phyloP scores from a whole-genome alignment of 176 grass and related monocot species.

The Aegilops speltoides region DNA sequence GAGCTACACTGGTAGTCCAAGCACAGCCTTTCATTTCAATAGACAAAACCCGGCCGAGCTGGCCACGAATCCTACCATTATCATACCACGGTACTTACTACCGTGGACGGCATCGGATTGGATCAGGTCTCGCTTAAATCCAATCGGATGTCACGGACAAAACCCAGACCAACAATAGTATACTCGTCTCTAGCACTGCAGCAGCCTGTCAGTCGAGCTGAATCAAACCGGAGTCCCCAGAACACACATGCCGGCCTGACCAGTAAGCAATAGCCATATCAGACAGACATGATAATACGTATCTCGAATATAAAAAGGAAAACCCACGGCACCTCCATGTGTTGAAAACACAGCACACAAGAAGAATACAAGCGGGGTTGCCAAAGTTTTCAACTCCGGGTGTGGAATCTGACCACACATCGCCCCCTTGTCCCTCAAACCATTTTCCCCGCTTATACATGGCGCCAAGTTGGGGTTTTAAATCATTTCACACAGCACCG shows the following conservation, averaged over 20 bases:
- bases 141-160: constrained; percentile 16
- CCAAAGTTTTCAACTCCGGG: constrained; percentile 39
- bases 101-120: constrained; percentile 36
- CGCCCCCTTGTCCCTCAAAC: background rate
- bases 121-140: constrained; percentile 7
- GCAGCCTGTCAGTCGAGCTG: constrained; percentile 24
- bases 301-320: background rate
- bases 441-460: constrained; percentile 17
- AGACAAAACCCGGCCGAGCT: constrained; percentile 19
- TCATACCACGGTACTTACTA: background rate
- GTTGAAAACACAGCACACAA: constrained; percentile 35
- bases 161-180: constrained; percentile 14
- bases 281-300: background rate
- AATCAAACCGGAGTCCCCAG: background rate
- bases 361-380: constrained; percentile 43
- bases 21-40: constrained; percentile 23
- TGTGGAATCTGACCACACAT: constrained; percentile 50
- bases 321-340: constrained; percentile 16
- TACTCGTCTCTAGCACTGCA: background rate
- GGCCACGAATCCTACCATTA: constrained; percentile 22
- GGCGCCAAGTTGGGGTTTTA: constrained; percentile 38
- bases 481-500: constrained; percentile 43
- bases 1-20: background rate
- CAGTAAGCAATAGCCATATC: background rate
- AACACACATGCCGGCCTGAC: background rate